Evolutionary conservation across 1,284 basidiomycete genomes (phyloP).

Genomic region (Cutaneotrichosporon cutaneum): DNA sequence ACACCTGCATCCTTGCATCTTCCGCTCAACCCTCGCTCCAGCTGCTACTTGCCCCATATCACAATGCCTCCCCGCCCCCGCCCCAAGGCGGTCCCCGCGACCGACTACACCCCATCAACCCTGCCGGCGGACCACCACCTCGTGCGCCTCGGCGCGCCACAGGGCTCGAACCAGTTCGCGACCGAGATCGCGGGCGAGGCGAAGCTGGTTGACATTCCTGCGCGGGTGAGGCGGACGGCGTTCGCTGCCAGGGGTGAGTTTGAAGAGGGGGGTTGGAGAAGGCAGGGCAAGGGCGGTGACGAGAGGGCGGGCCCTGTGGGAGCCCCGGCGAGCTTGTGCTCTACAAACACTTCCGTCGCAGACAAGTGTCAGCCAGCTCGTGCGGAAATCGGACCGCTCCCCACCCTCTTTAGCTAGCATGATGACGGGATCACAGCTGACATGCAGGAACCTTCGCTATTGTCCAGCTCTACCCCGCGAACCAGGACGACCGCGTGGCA

Average conservation of each 20-base stretch:
- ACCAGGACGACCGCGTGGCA: conserved; percentile 25
- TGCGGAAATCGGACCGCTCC: too few species aligned
- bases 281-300: too few species aligned
- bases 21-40: neutral
- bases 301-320: too few species aligned
- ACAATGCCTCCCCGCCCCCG: conserved; percentile 9
- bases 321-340: too few species aligned
- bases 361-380: too few species aligned
- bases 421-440: too few species aligned
- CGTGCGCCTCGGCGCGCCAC: conserved; percentile 38
- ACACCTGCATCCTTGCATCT: neutral
- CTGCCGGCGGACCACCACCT: conserved; percentile 34
- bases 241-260: conserved; percentile 39
- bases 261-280: neutral
- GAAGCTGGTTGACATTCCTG: conserved; percentile 41
- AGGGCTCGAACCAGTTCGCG: conserved; percentile 42
- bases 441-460: conserved; percentile 41
- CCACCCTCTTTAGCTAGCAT: too few species aligned
- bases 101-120: conserved; percentile 29
- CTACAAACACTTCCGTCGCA: too few species aligned
- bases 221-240: conserved; percentile 31
- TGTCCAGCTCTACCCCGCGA: conserved; percentile 33
- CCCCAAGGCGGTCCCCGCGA: conserved; percentile 3
- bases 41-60: neutral
- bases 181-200: conserved; percentile 30